Evolutionary conservation across 2,329 filamentous ascomycete species (phyloP).

Genomic region (Colletotrichum sidae): DNA sequence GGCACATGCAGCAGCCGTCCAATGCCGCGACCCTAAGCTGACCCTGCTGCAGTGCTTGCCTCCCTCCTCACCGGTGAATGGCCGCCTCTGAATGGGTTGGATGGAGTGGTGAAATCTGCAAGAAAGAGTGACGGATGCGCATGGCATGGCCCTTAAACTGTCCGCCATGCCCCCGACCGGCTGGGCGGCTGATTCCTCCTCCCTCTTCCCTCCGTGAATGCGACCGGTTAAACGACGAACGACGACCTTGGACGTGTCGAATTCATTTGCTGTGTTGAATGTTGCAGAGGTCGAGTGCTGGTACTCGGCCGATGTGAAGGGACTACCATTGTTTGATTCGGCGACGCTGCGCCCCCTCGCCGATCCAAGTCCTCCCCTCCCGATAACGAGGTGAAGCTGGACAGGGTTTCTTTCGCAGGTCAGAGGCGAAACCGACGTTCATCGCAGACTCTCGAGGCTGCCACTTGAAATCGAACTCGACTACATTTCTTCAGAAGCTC

Average conservation of each 20-base stretch:
- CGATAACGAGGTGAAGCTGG: constrained; percentile 2
- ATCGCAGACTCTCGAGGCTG: neutral
- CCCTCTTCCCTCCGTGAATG: constrained; percentile 10
- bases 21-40: constrained; percentile 30
- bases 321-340: constrained; percentile 23
- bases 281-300: constrained; percentile 27
- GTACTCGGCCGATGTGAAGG: constrained; percentile 34
- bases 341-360: constrained; percentile 25
- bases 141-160: constrained; percentile 37
- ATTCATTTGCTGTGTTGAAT: neutral
- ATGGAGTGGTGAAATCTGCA: constrained; percentile 16
- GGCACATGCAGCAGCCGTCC: constrained; percentile 36
- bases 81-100: neutral
- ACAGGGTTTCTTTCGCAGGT: neutral
- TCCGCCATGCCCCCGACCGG: constrained; percentile 22
- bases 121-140: constrained; percentile 4
- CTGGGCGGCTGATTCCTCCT: constrained; percentile 13
- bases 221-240: constrained; percentile 18
- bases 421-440: constrained; percentile 1
- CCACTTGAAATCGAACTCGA: neutral
- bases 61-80: constrained; percentile 21
- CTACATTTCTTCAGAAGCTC: constrained; percentile 10
- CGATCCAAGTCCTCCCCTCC: constrained; percentile 9
- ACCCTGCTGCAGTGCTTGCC: constrained; percentile 28
- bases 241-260: constrained; percentile 5